Conservation (phyloP, 306 rosid genomes). For the Cajanus cajan region DNA sequence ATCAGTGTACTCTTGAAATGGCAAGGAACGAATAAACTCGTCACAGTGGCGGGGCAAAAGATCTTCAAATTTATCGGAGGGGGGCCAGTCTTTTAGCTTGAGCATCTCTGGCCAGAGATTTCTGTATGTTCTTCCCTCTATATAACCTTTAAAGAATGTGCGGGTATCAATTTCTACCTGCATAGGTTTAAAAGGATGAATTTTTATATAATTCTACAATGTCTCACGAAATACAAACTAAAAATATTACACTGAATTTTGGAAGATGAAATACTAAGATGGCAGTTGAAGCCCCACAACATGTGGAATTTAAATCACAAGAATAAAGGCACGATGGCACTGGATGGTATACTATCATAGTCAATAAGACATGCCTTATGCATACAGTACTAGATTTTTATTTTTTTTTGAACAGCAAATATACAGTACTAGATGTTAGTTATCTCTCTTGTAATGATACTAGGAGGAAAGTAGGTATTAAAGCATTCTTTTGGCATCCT, state of each 20-base stretch:
- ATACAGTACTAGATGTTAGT: neutral
- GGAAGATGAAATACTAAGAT: constrained; percentile 10
- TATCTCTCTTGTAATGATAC: neutral
- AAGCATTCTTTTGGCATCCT: constrained; percentile 7
- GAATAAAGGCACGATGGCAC: neutral
- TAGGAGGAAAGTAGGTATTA: neutral
- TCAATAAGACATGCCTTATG: neutral
- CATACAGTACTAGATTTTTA: neutral
- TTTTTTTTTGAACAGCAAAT: too few species aligned
- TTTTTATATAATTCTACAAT: constrained; percentile 5
- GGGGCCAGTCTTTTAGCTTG: constrained; percentile 94
- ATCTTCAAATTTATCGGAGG: constrained; percentile 82
- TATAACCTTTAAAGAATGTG: constrained; percentile 73
- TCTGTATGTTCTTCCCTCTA: constrained; percentile 63
- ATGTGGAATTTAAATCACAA: constrained; percentile 16
- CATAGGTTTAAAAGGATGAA: constrained; percentile 29
- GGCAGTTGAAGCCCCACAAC: constrained; percentile 3
- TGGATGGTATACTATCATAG: neutral
- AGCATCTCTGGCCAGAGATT: constrained; percentile 95
- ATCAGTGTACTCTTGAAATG: constrained; percentile 81
- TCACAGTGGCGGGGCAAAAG: constrained; percentile 91
- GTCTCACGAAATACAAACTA: constrained; percentile 2
- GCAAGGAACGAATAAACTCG: constrained; percentile 71
- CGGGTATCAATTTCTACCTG: constrained; percentile 75
- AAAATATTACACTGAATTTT: constrained; percentile 4